Base-by-base conservation (phyloP, 1,139 yeast species). In the Debaryomyces sp. region DNA sequence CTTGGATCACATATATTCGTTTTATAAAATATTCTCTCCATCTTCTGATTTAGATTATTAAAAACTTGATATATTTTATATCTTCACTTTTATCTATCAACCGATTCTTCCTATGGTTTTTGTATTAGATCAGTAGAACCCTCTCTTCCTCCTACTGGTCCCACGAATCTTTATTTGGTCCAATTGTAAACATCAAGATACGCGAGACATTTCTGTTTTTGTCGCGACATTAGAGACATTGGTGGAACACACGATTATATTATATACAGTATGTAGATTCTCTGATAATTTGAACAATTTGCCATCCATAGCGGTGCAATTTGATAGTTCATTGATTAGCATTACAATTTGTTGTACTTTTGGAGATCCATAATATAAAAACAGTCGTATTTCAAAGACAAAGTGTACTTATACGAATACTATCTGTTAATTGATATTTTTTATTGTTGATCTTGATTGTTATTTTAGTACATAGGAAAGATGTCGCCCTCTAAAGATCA, bases 1-100 rank as follows among this genome's bases (percentile, higher is more conserved):
- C 73, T 68, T 1, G 89, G 88, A 61, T 87, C 94, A 26, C 67
- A 62, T 1, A 85, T 73, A 48, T 76, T 79, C 2, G 90, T 71
- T 54, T 76, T 74, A 67, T 81, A 86, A 57, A 87, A 83, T 18
- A 86, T 84, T 40, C 80, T 61, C 30, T 76, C 80, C 81, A 76
- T 76, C 15, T 18, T 29, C n/a, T 10, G 7, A 18, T 9, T 21
- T 22, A 21, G 21, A 13, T 10, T 10, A 32, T 15, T 32, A 9
- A 32, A 32, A 32, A 17, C 21, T 15, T 8, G 21, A 15, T 15
- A 18, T 32, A 15, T 9, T 18, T 9, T 32, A 9, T 32, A 32
- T 32, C 21, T 17, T 18, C 21, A 17, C 4, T 32, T 32, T 18
- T 32, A 32, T 32, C 22, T 15, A 6, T 12, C 34, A 6, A 13